phyloP scores from a whole-genome alignment of 305 asterid species.

The Caryopteris hybrid region DNA sequence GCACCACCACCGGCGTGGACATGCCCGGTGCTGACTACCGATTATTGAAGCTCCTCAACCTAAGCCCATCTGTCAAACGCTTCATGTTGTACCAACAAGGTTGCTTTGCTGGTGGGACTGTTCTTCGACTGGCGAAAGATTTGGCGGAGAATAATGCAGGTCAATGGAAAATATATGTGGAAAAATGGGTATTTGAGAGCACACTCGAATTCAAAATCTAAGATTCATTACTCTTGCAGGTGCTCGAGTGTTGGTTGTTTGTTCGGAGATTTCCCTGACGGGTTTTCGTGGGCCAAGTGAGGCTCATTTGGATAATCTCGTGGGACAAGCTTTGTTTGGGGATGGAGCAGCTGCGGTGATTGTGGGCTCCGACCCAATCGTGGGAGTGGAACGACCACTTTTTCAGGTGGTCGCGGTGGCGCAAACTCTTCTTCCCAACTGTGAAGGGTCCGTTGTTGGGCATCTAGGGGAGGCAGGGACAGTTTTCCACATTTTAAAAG shows the following conservation, averaged over 20 bases:
- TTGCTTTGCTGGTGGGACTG: slow-evolving; percentile 58
- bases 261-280: slow-evolving; percentile 45
- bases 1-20: slow-evolving; percentile 61
- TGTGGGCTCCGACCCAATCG: slow-evolving; percentile 43
- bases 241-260: slow-evolving; percentile 51
- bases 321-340: slow-evolving; percentile 50
- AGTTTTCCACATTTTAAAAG: slow-evolving; percentile 38
- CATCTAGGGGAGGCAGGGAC: slow-evolving; percentile 44
- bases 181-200: no score
- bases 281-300: slow-evolving; percentile 49
- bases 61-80: slow-evolving; percentile 48
- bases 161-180: no score
- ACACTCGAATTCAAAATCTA: no score
- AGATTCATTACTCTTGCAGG: no score
- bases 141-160: slow-evolving; percentile 59
- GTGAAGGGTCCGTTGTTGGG: slow-evolving; percentile 40
- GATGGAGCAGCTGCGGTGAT: slow-evolving; percentile 60
- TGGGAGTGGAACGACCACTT: slow-evolving; percentile 35
- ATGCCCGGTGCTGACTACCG: slow-evolving; percentile 67
- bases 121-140: slow-evolving; percentile 58
- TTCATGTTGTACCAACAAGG: slow-evolving; percentile 68
- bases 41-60: slow-evolving; percentile 52
- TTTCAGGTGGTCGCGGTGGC: slow-evolving; percentile 42
- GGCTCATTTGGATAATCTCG: slow-evolving; percentile 34
- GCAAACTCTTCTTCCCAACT: slow-evolving; percentile 43